Evolutionary conservation across 805 yeast species (phyloP).

Genomic region (Priceomyces castillae): DNA sequence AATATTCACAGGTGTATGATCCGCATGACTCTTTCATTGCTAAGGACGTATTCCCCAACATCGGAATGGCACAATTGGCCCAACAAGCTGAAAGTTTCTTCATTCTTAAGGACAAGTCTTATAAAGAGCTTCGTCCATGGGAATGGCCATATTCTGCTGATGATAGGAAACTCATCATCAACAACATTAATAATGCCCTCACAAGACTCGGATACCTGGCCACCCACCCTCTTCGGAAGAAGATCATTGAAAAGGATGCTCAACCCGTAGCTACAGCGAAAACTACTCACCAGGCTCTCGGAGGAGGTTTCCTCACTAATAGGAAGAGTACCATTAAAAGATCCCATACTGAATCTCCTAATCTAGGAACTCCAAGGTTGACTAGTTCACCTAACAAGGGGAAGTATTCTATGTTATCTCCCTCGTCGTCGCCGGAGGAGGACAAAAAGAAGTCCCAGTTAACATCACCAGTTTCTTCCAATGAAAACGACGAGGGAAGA

Average conservation of each 20-base stretch:
- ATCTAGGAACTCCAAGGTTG: conserved; percentile 2
- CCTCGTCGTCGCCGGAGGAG: conserved; percentile 13
- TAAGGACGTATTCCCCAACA: conserved; percentile 28
- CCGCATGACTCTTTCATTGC: conserved; percentile 30
- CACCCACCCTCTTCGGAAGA: conserved; percentile 41
- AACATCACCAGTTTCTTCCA: too few relatives aligned
- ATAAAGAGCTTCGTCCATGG: conserved; percentile 41
- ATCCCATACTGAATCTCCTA: conserved; percentile 17
- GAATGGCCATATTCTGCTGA: conserved; percentile 28
- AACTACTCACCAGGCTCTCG: conserved; percentile 11
- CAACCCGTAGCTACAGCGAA: conserved; percentile 1
- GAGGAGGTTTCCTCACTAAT: conserved; percentile 20
- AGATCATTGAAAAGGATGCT: conserved; percentile 18
- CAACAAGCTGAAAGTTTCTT: conserved; percentile 7
- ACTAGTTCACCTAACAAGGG: conserved; percentile 6
- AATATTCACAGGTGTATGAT: conserved; percentile 30
- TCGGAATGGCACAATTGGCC: background rate
- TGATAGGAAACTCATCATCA: conserved; percentile 31
- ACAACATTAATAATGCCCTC: conserved; percentile 37
- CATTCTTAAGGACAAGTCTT: conserved; percentile 39
- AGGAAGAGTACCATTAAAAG: conserved; percentile 10
- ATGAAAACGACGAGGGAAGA: background rate
- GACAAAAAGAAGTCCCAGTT: conserved; percentile 12
- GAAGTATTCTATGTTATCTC: conserved; percentile 6
- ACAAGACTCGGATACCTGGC: conserved; percentile 42